phyloP scores from a whole-genome alignment of 495 filamentous ascomycete species.

The Tuber borchii region DNA sequence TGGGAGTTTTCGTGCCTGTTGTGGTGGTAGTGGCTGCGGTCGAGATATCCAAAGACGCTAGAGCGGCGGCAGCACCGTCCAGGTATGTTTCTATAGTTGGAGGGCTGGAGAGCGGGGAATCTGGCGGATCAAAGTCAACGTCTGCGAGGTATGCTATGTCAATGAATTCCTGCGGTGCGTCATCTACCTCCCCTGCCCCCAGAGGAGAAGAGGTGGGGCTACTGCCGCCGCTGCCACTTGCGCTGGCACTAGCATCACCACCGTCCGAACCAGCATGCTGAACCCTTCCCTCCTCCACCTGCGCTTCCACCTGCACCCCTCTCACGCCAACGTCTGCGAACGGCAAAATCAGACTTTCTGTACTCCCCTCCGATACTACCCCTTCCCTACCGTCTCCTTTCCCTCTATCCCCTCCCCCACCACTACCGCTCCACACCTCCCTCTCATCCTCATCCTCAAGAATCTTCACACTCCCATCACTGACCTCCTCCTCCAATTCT shows the following conservation, averaged over 20 bases:
- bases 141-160: constrained; percentile 32
- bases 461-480: background rate
- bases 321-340: background rate
- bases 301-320: background rate
- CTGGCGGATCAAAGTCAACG: constrained; percentile 16
- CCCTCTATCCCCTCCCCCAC: too few relatives aligned
- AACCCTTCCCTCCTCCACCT: background rate
- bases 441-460: background rate
- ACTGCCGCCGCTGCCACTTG: background rate
- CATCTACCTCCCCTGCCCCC: background rate
- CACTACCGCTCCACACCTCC: background rate
- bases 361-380: background rate
- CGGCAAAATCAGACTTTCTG: background rate
- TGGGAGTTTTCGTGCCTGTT: constrained; percentile 9
- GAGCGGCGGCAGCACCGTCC: background rate
- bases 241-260: background rate
- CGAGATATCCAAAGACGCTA: background rate
- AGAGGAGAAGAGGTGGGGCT: background rate
- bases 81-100: background rate
- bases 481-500: background rate
- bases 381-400: background rate
- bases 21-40: background rate
- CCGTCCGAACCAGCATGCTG: background rate
- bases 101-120: background rate
- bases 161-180: constrained; percentile 12